Evolutionary conservation across 1,284 basidiomycete genomes (phyloP).

Genomic region (Sphaerobolus stellatus): DNA sequence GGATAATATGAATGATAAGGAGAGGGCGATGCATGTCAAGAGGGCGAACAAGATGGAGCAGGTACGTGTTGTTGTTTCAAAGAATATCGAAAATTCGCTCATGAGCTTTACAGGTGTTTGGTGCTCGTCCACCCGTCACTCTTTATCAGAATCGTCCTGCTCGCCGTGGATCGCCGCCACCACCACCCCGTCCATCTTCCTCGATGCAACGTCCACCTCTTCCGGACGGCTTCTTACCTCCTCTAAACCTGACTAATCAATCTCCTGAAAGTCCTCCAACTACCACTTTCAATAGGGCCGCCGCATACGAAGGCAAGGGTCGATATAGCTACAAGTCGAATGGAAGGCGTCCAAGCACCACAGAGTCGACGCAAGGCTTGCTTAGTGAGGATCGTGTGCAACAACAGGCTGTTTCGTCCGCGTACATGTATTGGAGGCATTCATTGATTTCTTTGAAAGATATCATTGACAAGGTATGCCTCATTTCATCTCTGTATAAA

Average conservation of each 20-base stretch:
- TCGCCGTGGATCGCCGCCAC: slow-evolving; percentile 15
- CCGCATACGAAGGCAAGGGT: slow-evolving; percentile 46
- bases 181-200: slow-evolving; percentile 24
- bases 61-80: slow-evolving; percentile 42
- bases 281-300: slow-evolving; percentile 38
- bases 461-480: slow-evolving; percentile 69
- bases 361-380: slow-evolving; percentile 47
- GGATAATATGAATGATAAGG: slow-evolving; percentile 64
- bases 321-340: slow-evolving; percentile 31
- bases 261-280: slow-evolving; percentile 11
- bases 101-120: slow-evolving; percentile 59
- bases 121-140: slow-evolving; percentile 70
- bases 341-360: slow-evolving; percentile 45
- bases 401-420: neutral
- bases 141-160: slow-evolving; percentile 63
- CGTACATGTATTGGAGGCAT: slow-evolving; percentile 71
- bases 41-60: slow-evolving; percentile 83
- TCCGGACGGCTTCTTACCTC: neutral
- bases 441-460: slow-evolving; percentile 74
- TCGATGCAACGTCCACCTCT: slow-evolving; percentile 3
- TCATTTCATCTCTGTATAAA: slow-evolving; percentile 9
- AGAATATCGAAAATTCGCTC: neutral
- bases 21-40: slow-evolving; percentile 75
- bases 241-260: neutral
- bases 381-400: neutral